These are phyloP conservation scores for Lenzites betulinus DNA, from an alignment of 768 basidiomycete genomes.

Conservation along the genomic window DNA sequence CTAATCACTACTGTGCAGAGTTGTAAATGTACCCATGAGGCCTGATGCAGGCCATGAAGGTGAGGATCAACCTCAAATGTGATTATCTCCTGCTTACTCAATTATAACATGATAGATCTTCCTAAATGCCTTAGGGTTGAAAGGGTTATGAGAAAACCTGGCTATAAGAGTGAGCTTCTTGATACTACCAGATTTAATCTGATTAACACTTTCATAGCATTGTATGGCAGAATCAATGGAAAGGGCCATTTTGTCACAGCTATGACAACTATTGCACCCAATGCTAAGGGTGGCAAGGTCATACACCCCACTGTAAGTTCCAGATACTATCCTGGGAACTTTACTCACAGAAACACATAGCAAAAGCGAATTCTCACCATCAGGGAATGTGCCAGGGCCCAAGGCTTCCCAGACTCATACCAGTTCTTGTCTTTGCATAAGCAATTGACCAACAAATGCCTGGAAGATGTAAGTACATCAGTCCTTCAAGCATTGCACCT, in stretches of 20 bases:
- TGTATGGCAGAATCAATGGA: slow-evolving; percentile 59
- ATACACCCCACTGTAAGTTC: slow-evolving; percentile 48
- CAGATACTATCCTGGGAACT: not conserved
- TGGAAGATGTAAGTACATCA: slow-evolving; percentile 52
- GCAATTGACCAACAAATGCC: slow-evolving; percentile 31
- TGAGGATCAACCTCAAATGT: slow-evolving; percentile 30
- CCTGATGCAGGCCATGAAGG: slow-evolving; percentile 54
- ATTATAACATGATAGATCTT: slow-evolving; percentile 38
- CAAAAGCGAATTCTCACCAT: slow-evolving; percentile 73
- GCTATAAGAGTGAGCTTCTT: too few relatives aligned
- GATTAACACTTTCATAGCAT: slow-evolving; percentile 35
- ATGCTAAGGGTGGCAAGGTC: slow-evolving; percentile 46
- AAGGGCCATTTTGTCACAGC: slow-evolving; percentile 62
- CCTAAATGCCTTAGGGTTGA: slow-evolving; percentile 36
- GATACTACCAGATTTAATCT: too few relatives aligned
- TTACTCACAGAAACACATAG: slow-evolving; percentile 34
- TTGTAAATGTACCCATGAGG: slow-evolving; percentile 54
- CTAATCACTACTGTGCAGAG: slow-evolving; percentile 35
- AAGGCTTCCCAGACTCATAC: slow-evolving; percentile 78
- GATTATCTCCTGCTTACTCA: not conserved
- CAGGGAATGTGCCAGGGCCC: slow-evolving; percentile 69
- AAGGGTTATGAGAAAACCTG: too few relatives aligned
- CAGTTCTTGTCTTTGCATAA: slow-evolving; percentile 54
- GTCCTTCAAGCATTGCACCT: not conserved
- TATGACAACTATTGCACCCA: slow-evolving; percentile 56